Base-by-base conservation (phyloP, 2,329 filamentous ascomycete genomes). In the Camillea tinctor region DNA sequence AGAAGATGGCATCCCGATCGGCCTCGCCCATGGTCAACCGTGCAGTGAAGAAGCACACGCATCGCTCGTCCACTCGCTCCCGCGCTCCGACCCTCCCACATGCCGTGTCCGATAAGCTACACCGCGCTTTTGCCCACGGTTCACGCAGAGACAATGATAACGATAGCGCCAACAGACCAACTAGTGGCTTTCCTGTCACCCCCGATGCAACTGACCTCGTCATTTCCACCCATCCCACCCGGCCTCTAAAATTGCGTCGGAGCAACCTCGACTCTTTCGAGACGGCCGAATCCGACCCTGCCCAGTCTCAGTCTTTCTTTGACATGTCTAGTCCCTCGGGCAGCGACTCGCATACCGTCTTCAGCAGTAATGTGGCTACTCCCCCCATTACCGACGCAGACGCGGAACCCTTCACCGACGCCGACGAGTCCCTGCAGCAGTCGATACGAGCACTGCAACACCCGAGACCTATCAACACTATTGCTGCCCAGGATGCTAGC, bases 401-500 rank as follows among this genome's bases (percentile, higher is more conserved):
- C 62, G 75, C 85, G 9, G 88, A 90, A 64, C 83, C 85, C 17
- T 82, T 86, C 62, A 77, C 76, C 21, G 81, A 84, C 53, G 70
- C 74, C 4, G 81, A 84, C 64, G 80, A 83, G 52, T 77, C 80
- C 13, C 74, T 84, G 17, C 77, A 79, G 57, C 76, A 76, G 69
- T 77, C 76, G 21, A 72, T 80, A 59, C 76, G 80, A 40, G 78
- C 78, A 65, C 76, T 80, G 56, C 82, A 78, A 62, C 78, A 79
- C 19, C 72, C 76, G 52, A 74, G 82, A 26, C 80, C 84, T 22
- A 81, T 93, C 54, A 88, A 93, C 69, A 89, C 87, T 52, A 83
- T 89, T 57, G 86, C 88, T 59, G 88, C 89, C 48, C 91, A 95
- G 73, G 94, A 97, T 79, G 92, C 92, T 65, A 97, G 92, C 76